These are phyloP conservation scores for Limnanthes douglasii DNA, from an alignment of 345 rosid genomes.

Conservation along the genomic window DNA sequence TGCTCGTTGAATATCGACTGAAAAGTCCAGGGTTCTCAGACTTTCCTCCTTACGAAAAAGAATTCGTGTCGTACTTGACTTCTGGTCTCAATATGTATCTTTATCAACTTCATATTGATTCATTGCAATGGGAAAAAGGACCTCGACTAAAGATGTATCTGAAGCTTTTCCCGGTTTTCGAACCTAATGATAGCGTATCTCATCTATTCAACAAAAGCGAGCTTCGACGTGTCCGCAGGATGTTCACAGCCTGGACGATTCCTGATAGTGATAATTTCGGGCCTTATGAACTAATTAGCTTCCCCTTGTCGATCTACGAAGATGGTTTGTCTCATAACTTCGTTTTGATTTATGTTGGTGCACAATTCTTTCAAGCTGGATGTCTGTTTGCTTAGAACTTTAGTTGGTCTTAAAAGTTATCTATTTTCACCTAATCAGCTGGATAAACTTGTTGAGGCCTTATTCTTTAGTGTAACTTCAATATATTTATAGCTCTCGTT, in stretches of 20 bases:
- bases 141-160: constrained; percentile 70
- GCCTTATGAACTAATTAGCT: constrained; percentile 75
- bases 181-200: constrained; percentile 12
- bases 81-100: constrained; percentile 31
- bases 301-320: constrained; percentile 42
- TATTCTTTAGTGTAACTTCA: too few relatives aligned
- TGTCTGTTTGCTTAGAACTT: too few relatives aligned
- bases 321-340: constrained; percentile 39
- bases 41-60: constrained; percentile 28
- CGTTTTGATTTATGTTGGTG: not conserved
- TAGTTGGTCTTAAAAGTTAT: too few relatives aligned
- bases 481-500: constrained; percentile 4
- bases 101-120: constrained; percentile 38
- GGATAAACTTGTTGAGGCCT: too few relatives aligned
- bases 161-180: constrained; percentile 49
- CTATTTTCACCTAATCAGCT: too few relatives aligned
- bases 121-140: constrained; percentile 47
- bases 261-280: constrained; percentile 59
- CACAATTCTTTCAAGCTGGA: constrained; percentile 1
- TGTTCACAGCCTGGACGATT: constrained; percentile 74
- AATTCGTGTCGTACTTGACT: constrained; percentile 38
- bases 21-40: constrained; percentile 86
- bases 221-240: constrained; percentile 31
- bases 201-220: constrained; percentile 47
- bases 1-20: constrained; percentile 62